phyloP scores from a whole-genome alignment of 495 filamentous ascomycete genomes.

The Aspergillus incahuasiensis region DNA sequence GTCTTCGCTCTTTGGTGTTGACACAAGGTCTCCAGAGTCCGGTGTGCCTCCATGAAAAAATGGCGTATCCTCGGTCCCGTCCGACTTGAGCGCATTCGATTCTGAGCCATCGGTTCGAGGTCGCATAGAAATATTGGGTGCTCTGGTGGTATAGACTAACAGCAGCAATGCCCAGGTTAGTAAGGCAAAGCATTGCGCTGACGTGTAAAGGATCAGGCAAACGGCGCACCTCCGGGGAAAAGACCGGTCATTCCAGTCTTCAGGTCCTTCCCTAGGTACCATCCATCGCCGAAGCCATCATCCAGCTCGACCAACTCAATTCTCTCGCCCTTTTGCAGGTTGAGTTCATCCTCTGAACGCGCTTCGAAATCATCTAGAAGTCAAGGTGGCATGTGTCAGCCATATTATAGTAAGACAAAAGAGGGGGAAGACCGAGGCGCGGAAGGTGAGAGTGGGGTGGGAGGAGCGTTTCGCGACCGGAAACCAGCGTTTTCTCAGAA shows the following conservation, averaged over 20 bases:
- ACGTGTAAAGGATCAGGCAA: background rate
- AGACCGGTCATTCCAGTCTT: conserved; percentile 72
- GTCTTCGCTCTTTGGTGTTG: conserved; percentile 33
- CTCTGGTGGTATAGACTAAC: conserved; percentile 32
- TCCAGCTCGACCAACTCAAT: conserved; percentile 92
- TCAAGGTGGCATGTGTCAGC: conserved; percentile 9
- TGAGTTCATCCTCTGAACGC: conserved; percentile 89
- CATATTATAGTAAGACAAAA: conserved; percentile 9
- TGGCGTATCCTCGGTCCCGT: background rate
- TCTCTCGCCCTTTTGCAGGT: conserved; percentile 76
- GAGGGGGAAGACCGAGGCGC: conserved; percentile 11
- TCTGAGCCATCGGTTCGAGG: conserved; percentile 4
- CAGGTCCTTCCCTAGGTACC: conserved; percentile 85
- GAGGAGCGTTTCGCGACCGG: conserved; percentile 13
- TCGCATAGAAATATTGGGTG: conserved; percentile 9
- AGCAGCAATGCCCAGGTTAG: background rate
- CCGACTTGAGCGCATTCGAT: conserved; percentile 2
- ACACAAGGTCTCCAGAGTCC: conserved; percentile 3
- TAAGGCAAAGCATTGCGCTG: background rate
- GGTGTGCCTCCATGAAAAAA: background rate
- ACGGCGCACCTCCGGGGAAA: conserved; percentile 76
- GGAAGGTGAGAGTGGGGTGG: conserved; percentile 9
- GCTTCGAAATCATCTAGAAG: conserved; percentile 75
- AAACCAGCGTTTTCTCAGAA: background rate
- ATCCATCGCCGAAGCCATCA: conserved; percentile 96